phyloP scores from a whole-genome alignment of 1,284 basidiomycete genomes.

The Inonotus obliquus region DNA sequence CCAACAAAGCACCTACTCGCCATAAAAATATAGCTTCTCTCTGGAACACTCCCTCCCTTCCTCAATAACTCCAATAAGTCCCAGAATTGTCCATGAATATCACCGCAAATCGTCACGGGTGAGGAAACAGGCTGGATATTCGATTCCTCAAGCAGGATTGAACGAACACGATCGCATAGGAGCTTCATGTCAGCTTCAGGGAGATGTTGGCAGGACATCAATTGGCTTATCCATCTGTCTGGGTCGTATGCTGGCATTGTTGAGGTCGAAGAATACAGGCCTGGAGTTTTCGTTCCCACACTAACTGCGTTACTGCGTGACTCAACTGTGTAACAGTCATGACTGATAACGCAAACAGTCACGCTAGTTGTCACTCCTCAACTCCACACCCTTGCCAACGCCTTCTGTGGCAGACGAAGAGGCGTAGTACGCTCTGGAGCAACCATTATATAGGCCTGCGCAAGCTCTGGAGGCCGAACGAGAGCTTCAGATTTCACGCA shows the following conservation, averaged over 20 bases:
- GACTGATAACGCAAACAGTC: no score
- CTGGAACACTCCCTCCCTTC: conserved; percentile 84
- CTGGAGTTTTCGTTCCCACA: no score
- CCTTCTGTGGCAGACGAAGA: no score
- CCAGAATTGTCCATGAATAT: conserved; percentile 97
- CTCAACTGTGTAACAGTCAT: not conserved
- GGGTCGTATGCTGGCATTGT: conserved; percentile 45
- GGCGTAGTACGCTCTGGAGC: no score
- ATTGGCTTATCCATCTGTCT: conserved; percentile 74
- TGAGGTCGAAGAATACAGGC: not conserved
- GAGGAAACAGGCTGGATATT: conserved; percentile 92
- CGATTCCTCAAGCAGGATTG: conserved; percentile 88
- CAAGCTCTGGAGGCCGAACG: no score
- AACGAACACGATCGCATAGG: conserved; percentile 82
- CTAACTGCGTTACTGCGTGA: not conserved
- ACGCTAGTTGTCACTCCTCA: no score
- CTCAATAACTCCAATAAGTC: conserved; percentile 87
- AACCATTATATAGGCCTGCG: no score
- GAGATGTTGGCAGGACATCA: conserved; percentile 83
- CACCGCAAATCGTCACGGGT: conserved; percentile 91
- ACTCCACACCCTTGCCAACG: no score
- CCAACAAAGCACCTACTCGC: conserved; percentile 54
- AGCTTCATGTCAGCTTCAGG: conserved; percentile 88
- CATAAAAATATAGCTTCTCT: conserved; percentile 98
- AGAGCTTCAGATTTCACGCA: no score